phyloP scores from a whole-genome alignment of 2,329 filamentous ascomycete species.

The Diplodia scrobiculata region DNA sequence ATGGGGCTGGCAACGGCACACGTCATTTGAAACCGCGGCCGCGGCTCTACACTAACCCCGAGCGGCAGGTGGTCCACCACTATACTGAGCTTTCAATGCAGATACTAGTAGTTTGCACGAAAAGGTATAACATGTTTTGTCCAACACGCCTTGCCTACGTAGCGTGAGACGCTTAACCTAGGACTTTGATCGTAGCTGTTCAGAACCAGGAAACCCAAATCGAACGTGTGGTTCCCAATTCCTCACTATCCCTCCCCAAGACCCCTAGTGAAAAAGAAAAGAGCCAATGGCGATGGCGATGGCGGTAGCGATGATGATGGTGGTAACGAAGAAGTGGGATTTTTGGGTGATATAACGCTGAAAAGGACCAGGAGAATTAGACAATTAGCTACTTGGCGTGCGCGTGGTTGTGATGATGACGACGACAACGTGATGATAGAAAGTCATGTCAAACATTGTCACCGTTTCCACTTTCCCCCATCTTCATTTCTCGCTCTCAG shows the following conservation, averaged over 20 bases:
- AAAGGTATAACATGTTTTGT: not conserved
- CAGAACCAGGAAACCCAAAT: not conserved
- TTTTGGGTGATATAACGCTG: not conserved
- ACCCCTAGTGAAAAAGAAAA: not conserved
- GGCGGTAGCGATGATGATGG: not conserved
- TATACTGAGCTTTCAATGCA: not conserved
- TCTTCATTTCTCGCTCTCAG: not conserved
- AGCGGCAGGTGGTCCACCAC: not conserved
- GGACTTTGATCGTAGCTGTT: conserved; percentile 8
- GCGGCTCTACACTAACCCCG: not conserved
- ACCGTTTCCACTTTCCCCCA: not conserved
- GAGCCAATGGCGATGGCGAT: not conserved
- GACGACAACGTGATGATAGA: conserved; percentile 4
- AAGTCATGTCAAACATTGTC: conserved; percentile 14
- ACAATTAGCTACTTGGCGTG: conserved; percentile 24
- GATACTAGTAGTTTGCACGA: not conserved
- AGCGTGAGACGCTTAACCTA: not conserved
- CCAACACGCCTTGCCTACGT: not conserved
- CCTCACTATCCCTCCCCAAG: not conserved
- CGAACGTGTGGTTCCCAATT: not conserved
- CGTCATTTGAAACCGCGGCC: not conserved
- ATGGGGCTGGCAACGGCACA: not conserved
- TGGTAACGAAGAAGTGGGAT: not conserved
- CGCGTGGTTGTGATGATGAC: conserved; percentile 7
- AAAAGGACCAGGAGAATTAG: conserved; percentile 21